Evolutionary conservation across 2,329 filamentous ascomycete species (phyloP).

Genomic region (Diaporthe eres): DNA sequence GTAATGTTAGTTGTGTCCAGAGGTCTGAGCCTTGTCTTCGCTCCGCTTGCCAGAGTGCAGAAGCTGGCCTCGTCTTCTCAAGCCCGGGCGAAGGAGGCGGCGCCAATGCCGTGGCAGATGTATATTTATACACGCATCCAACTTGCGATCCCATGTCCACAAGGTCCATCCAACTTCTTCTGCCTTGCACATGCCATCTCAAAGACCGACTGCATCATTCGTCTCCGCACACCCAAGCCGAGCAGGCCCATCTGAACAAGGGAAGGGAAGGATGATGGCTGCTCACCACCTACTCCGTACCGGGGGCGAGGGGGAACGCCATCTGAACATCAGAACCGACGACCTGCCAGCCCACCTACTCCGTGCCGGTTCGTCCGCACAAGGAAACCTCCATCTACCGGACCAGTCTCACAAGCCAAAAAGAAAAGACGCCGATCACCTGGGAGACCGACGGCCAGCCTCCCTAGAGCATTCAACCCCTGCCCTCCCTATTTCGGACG

Average conservation of each 20-base stretch:
- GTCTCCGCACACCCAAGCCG: slow-evolving; percentile 9
- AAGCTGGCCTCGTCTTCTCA: not conserved
- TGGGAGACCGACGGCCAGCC: not conserved
- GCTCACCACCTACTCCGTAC: not conserved
- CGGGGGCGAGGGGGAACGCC: not conserved
- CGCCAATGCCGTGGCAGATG: not conserved
- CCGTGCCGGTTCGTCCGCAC: slow-evolving; percentile 13
- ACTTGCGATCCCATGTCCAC: not conserved
- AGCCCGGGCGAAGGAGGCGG: not conserved
- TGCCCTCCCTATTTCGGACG: not conserved
- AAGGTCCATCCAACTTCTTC: not conserved
- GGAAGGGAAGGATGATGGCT: not conserved
- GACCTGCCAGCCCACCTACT: not conserved
- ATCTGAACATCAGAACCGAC: not conserved
- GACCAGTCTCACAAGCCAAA: not conserved
- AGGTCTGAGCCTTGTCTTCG: not conserved
- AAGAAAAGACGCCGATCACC: not conserved
- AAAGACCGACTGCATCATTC: not conserved
- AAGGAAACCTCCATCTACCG: slow-evolving; percentile 3
- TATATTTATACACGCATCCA: not conserved
- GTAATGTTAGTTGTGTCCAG: not conserved
- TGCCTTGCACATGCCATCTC: slow-evolving; percentile 13
- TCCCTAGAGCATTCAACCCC: not conserved
- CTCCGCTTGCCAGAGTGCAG: not conserved
- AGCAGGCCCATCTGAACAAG: slow-evolving; percentile 2